Conservation (phyloP, 495 filamentous ascomycete genomes). For the Sordaria brevicollis region DNA sequence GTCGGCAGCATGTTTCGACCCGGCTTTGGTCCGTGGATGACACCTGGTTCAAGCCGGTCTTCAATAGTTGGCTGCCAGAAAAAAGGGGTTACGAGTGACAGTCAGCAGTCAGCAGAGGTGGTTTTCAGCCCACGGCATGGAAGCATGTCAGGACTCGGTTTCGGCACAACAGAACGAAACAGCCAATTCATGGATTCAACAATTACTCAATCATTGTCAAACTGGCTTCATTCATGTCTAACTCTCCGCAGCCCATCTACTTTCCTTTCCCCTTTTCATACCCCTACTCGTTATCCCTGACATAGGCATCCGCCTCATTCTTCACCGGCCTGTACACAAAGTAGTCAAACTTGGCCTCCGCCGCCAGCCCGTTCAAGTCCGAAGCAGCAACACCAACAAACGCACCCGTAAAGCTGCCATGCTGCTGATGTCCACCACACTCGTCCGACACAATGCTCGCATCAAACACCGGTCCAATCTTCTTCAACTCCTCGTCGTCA, state of each 20-base stretch:
- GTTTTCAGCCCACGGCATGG: neutral
- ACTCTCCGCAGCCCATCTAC: neutral
- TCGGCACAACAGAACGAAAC: neutral
- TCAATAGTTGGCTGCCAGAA: neutral
- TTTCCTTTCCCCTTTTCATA: neutral
- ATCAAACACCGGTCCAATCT: constrained; percentile 41
- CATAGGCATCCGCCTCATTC: constrained; percentile 39
- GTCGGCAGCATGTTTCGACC: neutral
- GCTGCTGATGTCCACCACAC: constrained; percentile 44
- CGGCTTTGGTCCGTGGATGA: neutral
- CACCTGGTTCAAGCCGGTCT: neutral
- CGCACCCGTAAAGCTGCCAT: constrained; percentile 48
- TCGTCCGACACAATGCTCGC: constrained; percentile 45
- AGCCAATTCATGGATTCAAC: neutral
- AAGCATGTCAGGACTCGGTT: neutral
- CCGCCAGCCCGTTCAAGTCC: constrained; percentile 40
- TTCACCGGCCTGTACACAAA: constrained; percentile 39
- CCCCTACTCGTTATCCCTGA: neutral
- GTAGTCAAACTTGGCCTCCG: constrained; percentile 39
- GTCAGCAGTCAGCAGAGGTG: neutral
- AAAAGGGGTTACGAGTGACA: neutral
- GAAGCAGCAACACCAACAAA: constrained; percentile 46
- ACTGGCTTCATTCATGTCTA: neutral
- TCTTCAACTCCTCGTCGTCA: constrained; percentile 30
- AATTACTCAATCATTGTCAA: neutral